Base-by-base conservation (phyloP, 1,139 yeast genomes). In the Saccharomyces hybrid region DNA sequence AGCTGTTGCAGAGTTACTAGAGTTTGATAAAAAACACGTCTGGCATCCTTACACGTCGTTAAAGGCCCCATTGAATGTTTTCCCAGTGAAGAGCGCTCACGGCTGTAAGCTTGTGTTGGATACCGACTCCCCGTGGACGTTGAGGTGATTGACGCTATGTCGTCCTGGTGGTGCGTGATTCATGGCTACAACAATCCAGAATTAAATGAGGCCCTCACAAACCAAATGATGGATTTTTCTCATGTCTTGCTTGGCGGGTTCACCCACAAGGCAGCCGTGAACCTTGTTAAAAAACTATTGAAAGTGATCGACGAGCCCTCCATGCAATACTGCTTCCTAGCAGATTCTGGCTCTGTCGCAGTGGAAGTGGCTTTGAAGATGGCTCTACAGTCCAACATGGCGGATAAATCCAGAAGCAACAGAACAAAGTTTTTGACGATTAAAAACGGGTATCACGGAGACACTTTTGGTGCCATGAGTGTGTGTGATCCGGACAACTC, bases 291-390 rank as follows among this genome's bases (percentile, higher is more conserved):
- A 46, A 61, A 58, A 47, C 53, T 70, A 19, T 34, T 68, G 5
- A 56, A 56, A 9, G 54, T 69, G 57, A 63, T 70, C 5, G 62
- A 66, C 52, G 60, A 59, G 47, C 51, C 57, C 1, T 53, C 61
- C 19, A 56, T 70, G 41, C 64, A 67, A 8, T 63, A 65, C 38
- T 62, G 67, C 14, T 70, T 70, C 53, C 53, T 69, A n/a, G 71
- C 71, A 1, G 70, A 66, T 52, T 78, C 82, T 6, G 84, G 83
- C 12, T 78, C 82, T n/a, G 83, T 79, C 63, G 73, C 82, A 21
- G 79, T 78, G 59, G 83, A 80, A 63, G 76, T 77, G 61, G 80
- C 81, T 8, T 63, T 79, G 72, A 79, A 78, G 67, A 74, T 79
- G 63, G 74, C 75, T 50, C 73, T 78, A 57, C 83, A 64, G 46